phyloP scores from a whole-genome alignment of 805 yeast species.

The Candida nanaspora region DNA sequence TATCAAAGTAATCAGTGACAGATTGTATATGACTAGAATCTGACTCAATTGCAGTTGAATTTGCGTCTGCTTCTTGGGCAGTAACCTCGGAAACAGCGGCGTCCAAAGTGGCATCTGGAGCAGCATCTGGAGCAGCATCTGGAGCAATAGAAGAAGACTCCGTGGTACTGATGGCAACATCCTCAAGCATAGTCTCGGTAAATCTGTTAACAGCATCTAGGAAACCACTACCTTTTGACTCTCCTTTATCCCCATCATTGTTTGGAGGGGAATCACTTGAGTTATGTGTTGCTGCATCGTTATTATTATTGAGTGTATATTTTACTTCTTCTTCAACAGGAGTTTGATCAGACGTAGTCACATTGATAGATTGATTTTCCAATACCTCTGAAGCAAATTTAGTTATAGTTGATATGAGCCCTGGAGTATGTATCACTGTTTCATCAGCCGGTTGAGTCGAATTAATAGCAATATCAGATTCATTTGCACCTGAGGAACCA shows the following conservation, averaged over 20 bases:
- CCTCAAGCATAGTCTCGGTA: background rate
- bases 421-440: background rate
- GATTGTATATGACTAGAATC: too few relatives aligned
- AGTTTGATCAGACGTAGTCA: slow-evolving; percentile 1
- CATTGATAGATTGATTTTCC: slow-evolving; percentile 1
- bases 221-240: slow-evolving; percentile 1
- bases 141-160: too few relatives aligned
- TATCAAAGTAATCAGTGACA: too few relatives aligned
- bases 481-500: too few relatives aligned
- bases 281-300: too few relatives aligned
- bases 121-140: background rate
- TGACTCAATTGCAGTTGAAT: background rate
- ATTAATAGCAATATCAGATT: too few relatives aligned
- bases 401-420: slow-evolving; percentile 1
- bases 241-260: too few relatives aligned
- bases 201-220: background rate
- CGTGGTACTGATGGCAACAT: background rate
- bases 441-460: too few relatives aligned
- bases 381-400: slow-evolving; percentile 6
- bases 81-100: background rate
- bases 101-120: background rate
- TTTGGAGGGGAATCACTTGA: too few relatives aligned
- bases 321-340: background rate
- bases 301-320: background rate
- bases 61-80: slow-evolving; percentile 1